phyloP scores from a whole-genome alignment of 2,329 filamentous ascomycete species.

The Fusarium beomiforme region DNA sequence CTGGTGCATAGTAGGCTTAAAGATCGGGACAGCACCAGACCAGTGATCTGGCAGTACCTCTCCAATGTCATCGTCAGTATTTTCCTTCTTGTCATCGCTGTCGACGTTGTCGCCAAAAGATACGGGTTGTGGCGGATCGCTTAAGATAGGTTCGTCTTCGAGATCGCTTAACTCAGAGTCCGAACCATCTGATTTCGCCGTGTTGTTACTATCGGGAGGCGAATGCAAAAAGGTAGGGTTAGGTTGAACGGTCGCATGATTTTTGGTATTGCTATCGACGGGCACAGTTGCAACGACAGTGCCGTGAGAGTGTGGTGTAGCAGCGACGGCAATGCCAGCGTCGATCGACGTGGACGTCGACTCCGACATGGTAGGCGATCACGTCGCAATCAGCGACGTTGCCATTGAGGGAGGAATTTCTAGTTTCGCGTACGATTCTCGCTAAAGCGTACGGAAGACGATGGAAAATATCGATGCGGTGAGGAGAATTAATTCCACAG shows the following conservation, averaged over 20 bases:
- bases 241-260: slow-evolving; percentile 47
- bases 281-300: slow-evolving; percentile 42
- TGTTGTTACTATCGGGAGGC: slow-evolving; percentile 71
- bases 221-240: slow-evolving; percentile 64
- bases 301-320: slow-evolving; percentile 48
- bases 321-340: slow-evolving; percentile 63
- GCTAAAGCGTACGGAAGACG: slow-evolving; percentile 19
- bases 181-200: slow-evolving; percentile 66
- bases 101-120: slow-evolving; percentile 40
- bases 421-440: slow-evolving; percentile 18
- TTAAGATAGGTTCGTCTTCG: slow-evolving; percentile 62
- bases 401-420: slow-evolving; percentile 46
- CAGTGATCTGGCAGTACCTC: slow-evolving; percentile 88
- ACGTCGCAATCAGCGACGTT: slow-evolving; percentile 51
- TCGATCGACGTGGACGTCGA: slow-evolving; percentile 56
- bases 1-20: slow-evolving; percentile 94
- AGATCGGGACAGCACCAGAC: slow-evolving; percentile 91
- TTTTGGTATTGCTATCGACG: slow-evolving; percentile 45
- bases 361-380: slow-evolving; percentile 56
- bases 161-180: slow-evolving; percentile 75
- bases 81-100: slow-evolving; percentile 48
- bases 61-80: slow-evolving; percentile 72
- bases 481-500: not conserved
- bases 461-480: slow-evolving; percentile 8
- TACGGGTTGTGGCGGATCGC: slow-evolving; percentile 45